Evolutionary conservation across 2,329 filamentous ascomycete genomes (phyloP).

Genomic region (Neoscytalidium dimidiatum): DNA sequence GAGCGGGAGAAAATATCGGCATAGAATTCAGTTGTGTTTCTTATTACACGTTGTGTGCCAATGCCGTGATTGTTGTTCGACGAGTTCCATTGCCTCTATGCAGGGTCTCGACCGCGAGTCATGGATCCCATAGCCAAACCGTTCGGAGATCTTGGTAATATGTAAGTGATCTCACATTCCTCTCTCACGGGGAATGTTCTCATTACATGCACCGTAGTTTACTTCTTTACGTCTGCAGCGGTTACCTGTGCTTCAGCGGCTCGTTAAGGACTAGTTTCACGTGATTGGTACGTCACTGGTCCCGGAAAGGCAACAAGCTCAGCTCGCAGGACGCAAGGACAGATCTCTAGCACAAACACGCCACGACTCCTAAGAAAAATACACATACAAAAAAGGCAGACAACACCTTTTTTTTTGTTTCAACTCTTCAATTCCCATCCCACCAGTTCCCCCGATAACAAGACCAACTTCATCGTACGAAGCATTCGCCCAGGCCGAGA

Average conservation of each 20-base stretch:
- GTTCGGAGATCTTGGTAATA: too few relatives aligned
- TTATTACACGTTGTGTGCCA: not conserved
- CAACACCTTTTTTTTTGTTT: not conserved
- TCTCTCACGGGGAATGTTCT: too few relatives aligned
- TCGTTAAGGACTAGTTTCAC: not conserved
- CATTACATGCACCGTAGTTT: not conserved
- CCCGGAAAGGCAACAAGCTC: constrained; percentile 15
- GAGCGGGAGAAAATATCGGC: constrained; percentile 38
- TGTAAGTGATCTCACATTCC: too few relatives aligned
- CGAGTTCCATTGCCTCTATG: not conserved
- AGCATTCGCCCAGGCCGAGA: not conserved
- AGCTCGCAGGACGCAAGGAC: not conserved
- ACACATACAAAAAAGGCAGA: not conserved
- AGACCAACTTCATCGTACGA: not conserved
- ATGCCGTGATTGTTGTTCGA: not conserved
- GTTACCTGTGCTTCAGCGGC: not conserved
- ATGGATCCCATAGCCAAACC: too few relatives aligned
- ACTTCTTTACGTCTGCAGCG: not conserved
- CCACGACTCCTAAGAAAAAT: not conserved
- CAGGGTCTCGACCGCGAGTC: not conserved
- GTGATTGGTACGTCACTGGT: constrained; percentile 16
- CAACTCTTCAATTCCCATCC: too few relatives aligned
- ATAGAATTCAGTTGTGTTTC: constrained; percentile 35
- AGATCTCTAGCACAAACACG: not conserved
- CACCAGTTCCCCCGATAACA: not conserved